Evolutionary conservation across 768 basidiomycete species (phyloP).

Genomic region (Russula olivacea): DNA sequence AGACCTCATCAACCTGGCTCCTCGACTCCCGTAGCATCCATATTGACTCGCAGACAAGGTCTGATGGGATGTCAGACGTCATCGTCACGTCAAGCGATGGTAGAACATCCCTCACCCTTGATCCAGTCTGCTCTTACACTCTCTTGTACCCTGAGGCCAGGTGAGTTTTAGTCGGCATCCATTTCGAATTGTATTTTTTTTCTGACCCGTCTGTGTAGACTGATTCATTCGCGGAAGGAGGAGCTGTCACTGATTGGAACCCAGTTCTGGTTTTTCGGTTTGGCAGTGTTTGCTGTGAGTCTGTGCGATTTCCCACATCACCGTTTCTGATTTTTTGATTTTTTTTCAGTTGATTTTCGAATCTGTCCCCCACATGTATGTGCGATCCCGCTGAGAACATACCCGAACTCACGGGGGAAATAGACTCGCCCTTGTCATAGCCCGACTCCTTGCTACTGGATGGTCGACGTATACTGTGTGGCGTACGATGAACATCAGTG

Average conservation of each 20-base stretch:
- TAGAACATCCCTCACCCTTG: neutral
- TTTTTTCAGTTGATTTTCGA: conserved; percentile 39
- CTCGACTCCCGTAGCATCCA: neutral
- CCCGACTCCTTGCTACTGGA: conserved; percentile 41
- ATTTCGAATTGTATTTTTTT: neutral
- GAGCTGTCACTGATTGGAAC: conserved; percentile 19
- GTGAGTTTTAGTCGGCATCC: neutral
- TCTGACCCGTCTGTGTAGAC: neutral
- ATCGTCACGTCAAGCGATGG: conserved; percentile 4
- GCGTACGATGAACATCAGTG: conserved; percentile 37
- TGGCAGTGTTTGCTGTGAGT: conserved; percentile 25
- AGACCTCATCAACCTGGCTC: conserved; percentile 4
- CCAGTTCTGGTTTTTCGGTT: conserved; percentile 25
- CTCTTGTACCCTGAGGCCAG: conserved; percentile 17
- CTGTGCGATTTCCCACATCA: neutral
- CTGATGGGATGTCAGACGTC: conserved; percentile 3
- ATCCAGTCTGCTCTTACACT: conserved; percentile 10
- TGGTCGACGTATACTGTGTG: conserved; percentile 51
- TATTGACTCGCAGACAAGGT: neutral
- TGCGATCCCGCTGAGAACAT: neutral
- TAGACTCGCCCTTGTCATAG: conserved; percentile 45
- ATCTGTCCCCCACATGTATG: conserved; percentile 52
- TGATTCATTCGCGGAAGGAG: conserved; percentile 16
- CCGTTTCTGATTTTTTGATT: neutral
- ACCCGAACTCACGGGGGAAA: neutral